Evolutionary conservation across 164 flowering plant species (phyloP).

Genomic region (Umbilicus rupestris): DNA sequence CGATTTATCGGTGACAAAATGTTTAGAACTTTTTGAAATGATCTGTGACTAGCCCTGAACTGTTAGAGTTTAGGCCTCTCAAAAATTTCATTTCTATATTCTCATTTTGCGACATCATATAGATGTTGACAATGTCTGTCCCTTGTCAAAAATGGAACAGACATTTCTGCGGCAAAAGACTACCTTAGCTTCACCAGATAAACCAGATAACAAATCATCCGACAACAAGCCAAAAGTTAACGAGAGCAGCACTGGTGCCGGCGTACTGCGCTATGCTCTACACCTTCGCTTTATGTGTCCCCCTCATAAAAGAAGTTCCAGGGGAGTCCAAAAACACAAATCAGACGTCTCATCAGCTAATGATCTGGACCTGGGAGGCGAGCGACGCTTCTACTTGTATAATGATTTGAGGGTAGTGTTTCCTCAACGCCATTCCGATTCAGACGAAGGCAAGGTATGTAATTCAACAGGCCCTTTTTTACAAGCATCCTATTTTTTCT

Average conservation of each 20-base stretch:
- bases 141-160: constrained; percentile 14
- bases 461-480: neutral
- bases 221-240: constrained; percentile 17
- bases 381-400: constrained; percentile 30
- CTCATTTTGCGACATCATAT: neutral
- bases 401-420: constrained; percentile 39
- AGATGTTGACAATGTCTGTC: neutral
- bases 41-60: too few relatives aligned
- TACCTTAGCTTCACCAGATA: constrained; percentile 26
- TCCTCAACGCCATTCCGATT: constrained; percentile 38
- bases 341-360: constrained; percentile 13
- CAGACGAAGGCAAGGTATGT: constrained; percentile 40
- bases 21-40: neutral
- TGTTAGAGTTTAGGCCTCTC: too few relatives aligned
- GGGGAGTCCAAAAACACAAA: constrained; percentile 14
- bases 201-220: constrained; percentile 8
- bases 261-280: constrained; percentile 34
- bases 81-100: neutral
- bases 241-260: constrained; percentile 14
- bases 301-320: constrained; percentile 19
- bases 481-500: neutral
- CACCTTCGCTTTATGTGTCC: constrained; percentile 39
- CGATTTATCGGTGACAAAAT: neutral
- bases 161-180: constrained; percentile 50
- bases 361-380: constrained; percentile 12